Base-by-base conservation (phyloP, 2,329 filamentous ascomycete genomes). In the Xylariaceae sp. region DNA sequence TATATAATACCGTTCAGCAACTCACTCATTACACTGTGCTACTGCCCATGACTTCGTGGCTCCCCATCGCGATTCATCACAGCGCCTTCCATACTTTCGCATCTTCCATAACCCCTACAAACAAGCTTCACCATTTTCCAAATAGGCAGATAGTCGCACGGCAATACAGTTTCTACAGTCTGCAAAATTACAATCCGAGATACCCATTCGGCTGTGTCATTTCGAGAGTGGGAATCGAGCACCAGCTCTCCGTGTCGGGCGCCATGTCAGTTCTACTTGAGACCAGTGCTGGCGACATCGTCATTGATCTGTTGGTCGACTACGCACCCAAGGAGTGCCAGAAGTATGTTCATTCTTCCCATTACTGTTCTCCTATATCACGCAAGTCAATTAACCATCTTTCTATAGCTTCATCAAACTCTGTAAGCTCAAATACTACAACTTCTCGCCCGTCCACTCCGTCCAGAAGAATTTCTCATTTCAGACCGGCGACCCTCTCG, bases 391-490 rank as follows among this genome's bases (percentile, higher is more conserved):
- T 82, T 85, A 76, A 86, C 76, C 3, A 71, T 67, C 59, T 69
- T 65, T 74, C 67, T 78, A 76, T 72, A 95, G 90, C 80, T 97
- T 99, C 72, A 78, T 99, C 54, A 97, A 99, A 80, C 88, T 99
- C 65, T 96, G 94, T 83, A 97, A 97, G 76, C 79, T 91, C 73
- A 99, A 96, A 76, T 99, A 97, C 76, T 99, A 96, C 84, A 97
- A 97, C 76, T 97, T 95, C 72, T 86, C 91, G 4, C 94, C 92
- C 30, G 76, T 97, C 52, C 89, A 96, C 74, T 91, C 87, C 62
- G 83, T 99, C 39, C 94, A 96, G 69, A 94, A 92, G 71, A 85
- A 90, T 73, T 97, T 96, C 73, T 95, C 91, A 58, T 96, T 96
- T 73, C 92, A 97, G 73, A 95, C 89, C 34, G 92, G 92, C 70